Evolutionary conservation across 2,329 filamentous ascomycete species (phyloP).

Genomic region (Scortechinia acanthostroma): DNA sequence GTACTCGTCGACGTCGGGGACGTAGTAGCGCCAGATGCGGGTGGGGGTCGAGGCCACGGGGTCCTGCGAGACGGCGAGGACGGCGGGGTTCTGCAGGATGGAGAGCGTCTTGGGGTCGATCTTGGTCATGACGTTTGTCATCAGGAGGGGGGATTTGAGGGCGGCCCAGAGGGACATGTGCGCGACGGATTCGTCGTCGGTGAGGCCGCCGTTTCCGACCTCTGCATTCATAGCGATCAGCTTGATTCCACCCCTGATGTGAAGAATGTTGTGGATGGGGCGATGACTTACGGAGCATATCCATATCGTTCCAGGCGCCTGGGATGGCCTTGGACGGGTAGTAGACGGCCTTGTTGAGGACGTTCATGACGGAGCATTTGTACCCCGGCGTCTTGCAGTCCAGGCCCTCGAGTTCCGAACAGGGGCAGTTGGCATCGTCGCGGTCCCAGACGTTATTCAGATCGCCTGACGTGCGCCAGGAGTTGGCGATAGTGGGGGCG

Average conservation of each 20-base stretch:
- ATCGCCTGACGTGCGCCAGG: too few relatives aligned
- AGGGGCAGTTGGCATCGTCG: conserved; percentile 3
- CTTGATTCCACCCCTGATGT: conserved; percentile 17
- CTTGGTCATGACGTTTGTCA: conserved; percentile 10
- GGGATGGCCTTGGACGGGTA: conserved; percentile 16
- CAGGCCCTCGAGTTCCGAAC: conserved; percentile 5
- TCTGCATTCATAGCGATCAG: conserved; percentile 28
- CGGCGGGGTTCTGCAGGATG: conserved; percentile 29
- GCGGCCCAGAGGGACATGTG: conserved; percentile 36
- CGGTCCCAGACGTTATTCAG: too few relatives aligned
- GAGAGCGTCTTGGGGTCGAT: conserved; percentile 21
- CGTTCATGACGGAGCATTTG: too few relatives aligned
- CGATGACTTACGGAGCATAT: conserved; percentile 33
- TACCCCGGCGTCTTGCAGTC: conserved; percentile 8
- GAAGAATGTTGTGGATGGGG: conserved; percentile 32
- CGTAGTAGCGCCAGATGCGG: conserved; percentile 32
- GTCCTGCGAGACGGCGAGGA: conserved; percentile 33
- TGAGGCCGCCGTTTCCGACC: conserved; percentile 25
- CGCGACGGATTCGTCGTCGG: conserved; percentile 26
- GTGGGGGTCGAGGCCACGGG: conserved; percentile 24
- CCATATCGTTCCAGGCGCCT: conserved; percentile 23
- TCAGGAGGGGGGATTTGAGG: conserved; percentile 29
- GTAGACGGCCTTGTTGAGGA: conserved; percentile 7
- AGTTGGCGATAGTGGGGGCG: neutral
- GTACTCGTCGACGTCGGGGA: conserved; percentile 27